phyloP scores from a whole-genome alignment of 331 rosid genomes.

The Telfairia occidentalis region DNA sequence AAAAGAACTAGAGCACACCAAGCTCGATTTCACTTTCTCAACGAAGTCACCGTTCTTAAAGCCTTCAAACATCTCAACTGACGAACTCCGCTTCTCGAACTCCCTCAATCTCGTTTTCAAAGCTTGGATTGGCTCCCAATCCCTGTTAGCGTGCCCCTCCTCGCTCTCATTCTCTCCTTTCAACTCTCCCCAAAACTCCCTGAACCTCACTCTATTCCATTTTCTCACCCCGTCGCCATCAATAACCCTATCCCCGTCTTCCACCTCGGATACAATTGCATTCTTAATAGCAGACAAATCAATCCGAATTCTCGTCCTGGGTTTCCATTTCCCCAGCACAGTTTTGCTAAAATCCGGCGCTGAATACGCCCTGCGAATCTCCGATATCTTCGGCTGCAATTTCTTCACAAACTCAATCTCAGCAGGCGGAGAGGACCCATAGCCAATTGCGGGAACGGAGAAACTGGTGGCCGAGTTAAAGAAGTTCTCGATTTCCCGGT shows the following conservation, averaged over 20 bases:
- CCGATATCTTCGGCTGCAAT: slow-evolving; percentile 75
- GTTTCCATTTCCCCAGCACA: slow-evolving; percentile 85
- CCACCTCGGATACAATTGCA: slow-evolving; percentile 69
- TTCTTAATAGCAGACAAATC: slow-evolving; percentile 71
- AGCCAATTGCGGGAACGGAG: slow-evolving; percentile 52
- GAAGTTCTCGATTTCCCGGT: slow-evolving; percentile 77
- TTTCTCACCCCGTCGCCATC: slow-evolving; percentile 40
- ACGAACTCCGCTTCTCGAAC: slow-evolving; percentile 69
- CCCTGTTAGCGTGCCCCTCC: slow-evolving; percentile 26
- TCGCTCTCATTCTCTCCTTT: slow-evolving; percentile 38
- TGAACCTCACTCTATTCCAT: slow-evolving; percentile 35
- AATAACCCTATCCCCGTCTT: slow-evolving; percentile 23
- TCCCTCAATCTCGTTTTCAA: slow-evolving; percentile 69
- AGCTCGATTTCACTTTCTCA: slow-evolving; percentile 74
- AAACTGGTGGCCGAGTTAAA: slow-evolving; percentile 51
- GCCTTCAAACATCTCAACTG: slow-evolving; percentile 50
- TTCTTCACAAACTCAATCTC: slow-evolving; percentile 83
- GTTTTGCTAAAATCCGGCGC: slow-evolving; percentile 85
- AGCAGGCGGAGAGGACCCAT: slow-evolving; percentile 48
- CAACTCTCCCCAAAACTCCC: slow-evolving; percentile 81
- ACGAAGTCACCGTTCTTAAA: slow-evolving; percentile 72
- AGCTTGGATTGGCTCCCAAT: slow-evolving; percentile 90
- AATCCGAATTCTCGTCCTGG: slow-evolving; percentile 64
- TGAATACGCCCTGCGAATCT: slow-evolving; percentile 63
- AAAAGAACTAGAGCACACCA: slow-evolving; percentile 48